phyloP scores from a whole-genome alignment of 2,329 filamentous ascomycete species.

The Microcyclospora pomicola region DNA sequence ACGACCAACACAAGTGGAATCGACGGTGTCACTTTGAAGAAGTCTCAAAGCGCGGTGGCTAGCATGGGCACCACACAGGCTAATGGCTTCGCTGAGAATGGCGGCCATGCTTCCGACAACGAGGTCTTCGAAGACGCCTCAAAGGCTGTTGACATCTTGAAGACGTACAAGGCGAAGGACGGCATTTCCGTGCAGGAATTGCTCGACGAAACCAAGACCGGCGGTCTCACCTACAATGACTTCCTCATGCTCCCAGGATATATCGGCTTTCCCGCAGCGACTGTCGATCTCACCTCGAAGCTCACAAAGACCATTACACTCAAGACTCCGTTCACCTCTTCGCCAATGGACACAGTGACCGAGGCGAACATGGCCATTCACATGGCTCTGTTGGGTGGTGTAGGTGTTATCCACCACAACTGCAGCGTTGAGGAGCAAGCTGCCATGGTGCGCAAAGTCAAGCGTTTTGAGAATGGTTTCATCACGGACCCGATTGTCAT shows the following conservation, averaged over 20 bases:
- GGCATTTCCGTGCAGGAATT: slow-evolving; percentile 77
- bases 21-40: slow-evolving; percentile 14
- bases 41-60: slow-evolving; percentile 17
- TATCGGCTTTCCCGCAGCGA: slow-evolving; percentile 91
- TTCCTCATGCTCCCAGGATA: slow-evolving; percentile 94
- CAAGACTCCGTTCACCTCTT: slow-evolving; percentile 94
- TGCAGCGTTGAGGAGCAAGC: slow-evolving; percentile 89
- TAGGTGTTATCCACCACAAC: slow-evolving; percentile 98
- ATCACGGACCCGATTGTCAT: slow-evolving; percentile 93
- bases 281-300: slow-evolving; percentile 75
- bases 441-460: slow-evolving; percentile 44
- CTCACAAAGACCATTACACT: slow-evolving; percentile 90
- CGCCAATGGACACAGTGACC: slow-evolving; percentile 98
- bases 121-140: slow-evolving; percentile 12
- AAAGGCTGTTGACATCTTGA: slow-evolving; percentile 60
- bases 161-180: slow-evolving; percentile 62
- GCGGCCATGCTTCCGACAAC: slow-evolving; percentile 3
- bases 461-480: slow-evolving; percentile 95
- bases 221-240: slow-evolving; percentile 96
- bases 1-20: slow-evolving; percentile 35
- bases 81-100: slow-evolving; percentile 1
- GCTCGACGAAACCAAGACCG: slow-evolving; percentile 80
- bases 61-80: neutral
- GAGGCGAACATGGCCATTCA: slow-evolving; percentile 99
- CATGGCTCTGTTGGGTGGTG: slow-evolving; percentile 76